phyloP scores from a whole-genome alignment of 352 stramenopile genomes.

The Pythium aristosporum region DNA sequence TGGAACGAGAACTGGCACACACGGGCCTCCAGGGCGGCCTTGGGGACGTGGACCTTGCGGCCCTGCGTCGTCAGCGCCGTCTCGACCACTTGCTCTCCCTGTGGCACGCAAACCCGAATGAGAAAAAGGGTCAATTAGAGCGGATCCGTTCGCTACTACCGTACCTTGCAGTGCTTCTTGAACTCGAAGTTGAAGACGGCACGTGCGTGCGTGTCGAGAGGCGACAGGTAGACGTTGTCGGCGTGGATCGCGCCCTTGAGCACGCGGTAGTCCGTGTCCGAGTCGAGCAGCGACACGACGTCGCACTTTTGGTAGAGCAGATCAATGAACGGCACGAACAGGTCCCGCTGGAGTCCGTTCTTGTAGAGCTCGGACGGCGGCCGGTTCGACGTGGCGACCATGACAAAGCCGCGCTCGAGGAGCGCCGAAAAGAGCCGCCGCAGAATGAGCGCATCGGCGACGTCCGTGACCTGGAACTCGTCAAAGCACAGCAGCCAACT shows the following conservation, averaged over 20 bases:
- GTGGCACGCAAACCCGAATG: neutral
- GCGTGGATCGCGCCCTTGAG: slow-evolving; percentile 59
- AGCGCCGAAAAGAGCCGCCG: slow-evolving; percentile 91
- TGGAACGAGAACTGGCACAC: slow-evolving; percentile 93
- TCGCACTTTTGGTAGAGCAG: slow-evolving; percentile 88
- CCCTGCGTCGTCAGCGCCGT: slow-evolving; percentile 69
- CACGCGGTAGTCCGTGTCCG: slow-evolving; percentile 80
- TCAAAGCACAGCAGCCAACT: slow-evolving; percentile 96
- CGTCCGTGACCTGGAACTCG: slow-evolving; percentile 98
- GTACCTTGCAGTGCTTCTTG: slow-evolving; percentile 45
- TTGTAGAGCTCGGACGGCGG: slow-evolving; percentile 94
- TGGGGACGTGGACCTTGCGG: slow-evolving; percentile 57
- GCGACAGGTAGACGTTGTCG: slow-evolving; percentile 72
- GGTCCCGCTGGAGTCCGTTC: slow-evolving; percentile 93
- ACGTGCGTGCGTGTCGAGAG: slow-evolving; percentile 44
- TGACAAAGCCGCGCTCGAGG: slow-evolving; percentile 89
- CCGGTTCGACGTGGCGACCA: slow-evolving; percentile 97
- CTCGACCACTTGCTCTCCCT: slow-evolving; percentile 44
- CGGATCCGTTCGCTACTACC: neutral
- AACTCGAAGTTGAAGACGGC: slow-evolving; percentile 75
- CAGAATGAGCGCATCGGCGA: slow-evolving; percentile 96
- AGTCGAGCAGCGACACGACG: slow-evolving; percentile 75
- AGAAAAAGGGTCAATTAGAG: neutral
- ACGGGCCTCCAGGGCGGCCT: slow-evolving; percentile 47
- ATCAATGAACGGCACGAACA: slow-evolving; percentile 97